A percentile compares a stretch with the other conserved stretches of the same genome.
Conservation (phyloP, 768 basidiomycete species). For the Russula earlei region DNA sequence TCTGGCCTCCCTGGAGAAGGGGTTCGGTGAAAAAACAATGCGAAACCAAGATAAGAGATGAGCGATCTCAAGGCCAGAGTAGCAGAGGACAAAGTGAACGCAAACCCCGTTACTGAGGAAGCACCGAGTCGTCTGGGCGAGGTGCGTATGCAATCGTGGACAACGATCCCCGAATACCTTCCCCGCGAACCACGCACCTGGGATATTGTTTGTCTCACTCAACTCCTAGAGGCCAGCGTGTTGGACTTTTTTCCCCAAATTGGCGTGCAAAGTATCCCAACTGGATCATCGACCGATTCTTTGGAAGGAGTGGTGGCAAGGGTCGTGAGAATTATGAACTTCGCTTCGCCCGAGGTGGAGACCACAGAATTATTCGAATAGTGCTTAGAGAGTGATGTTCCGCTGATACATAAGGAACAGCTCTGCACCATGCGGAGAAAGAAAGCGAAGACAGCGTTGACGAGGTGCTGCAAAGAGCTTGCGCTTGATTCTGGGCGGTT, state of each 20-base stretch:
- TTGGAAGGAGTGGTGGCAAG: conserved; percentile 34
- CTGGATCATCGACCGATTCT: conserved; percentile 39
- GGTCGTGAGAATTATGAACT: conserved; percentile 37
- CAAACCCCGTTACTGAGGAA: conserved; percentile 30
- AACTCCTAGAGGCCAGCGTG: conserved; percentile 26
- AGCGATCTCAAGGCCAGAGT: no score
- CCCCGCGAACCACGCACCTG: conserved; percentile 41
- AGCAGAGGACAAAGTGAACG: conserved; percentile 3
- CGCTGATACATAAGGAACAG: conserved; percentile 22
- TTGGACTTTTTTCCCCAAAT: conserved; percentile 23
- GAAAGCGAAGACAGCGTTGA: conserved; percentile 34
- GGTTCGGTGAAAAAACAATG: conserved; percentile 43
- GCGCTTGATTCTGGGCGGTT: conserved; percentile 34
- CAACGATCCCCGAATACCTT: conserved; percentile 35
- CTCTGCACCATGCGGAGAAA: conserved; percentile 30
- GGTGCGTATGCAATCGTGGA: conserved; percentile 52
- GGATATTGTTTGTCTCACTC: conserved; percentile 53
- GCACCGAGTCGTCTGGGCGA: conserved; percentile 44
- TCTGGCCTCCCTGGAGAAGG: conserved; percentile 36
- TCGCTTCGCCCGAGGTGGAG: conserved; percentile 42
- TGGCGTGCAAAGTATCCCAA: conserved; percentile 39
- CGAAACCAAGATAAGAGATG: conserved; percentile 56
- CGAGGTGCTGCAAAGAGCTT: conserved; percentile 38
- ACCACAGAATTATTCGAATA: conserved; percentile 42
- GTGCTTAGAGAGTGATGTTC: no score